Conservation (phyloP, 345 rosid species). For the Salix koriyanagi region DNA sequence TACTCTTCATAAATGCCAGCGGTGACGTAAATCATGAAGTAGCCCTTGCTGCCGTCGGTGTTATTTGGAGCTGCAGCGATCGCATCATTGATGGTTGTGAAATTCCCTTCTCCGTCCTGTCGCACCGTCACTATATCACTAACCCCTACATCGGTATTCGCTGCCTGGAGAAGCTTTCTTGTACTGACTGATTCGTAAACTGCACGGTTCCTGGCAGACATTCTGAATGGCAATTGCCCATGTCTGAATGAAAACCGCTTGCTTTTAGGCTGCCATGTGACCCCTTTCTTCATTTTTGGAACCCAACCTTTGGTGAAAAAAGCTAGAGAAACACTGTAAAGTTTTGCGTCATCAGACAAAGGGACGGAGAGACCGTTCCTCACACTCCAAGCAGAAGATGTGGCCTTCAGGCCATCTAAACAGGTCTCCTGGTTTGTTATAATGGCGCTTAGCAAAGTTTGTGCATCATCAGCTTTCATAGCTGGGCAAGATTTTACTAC, state of each 20-base stretch:
- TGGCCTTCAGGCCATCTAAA: constrained; percentile 48
- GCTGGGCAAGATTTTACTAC: constrained; percentile 39
- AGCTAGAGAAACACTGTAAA: constrained; percentile 69
- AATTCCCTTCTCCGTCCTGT: constrained; percentile 70
- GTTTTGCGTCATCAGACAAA: constrained; percentile 63
- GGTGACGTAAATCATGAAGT: constrained; percentile 64
- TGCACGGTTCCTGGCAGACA: constrained; percentile 45
- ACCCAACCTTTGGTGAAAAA: constrained; percentile 72
- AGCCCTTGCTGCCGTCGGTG: constrained; percentile 46
- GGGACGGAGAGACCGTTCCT: constrained; percentile 49
- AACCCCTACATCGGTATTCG: constrained; percentile 28
- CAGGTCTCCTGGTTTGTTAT: constrained; percentile 80
- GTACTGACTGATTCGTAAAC: constrained; percentile 43
- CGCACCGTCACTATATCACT: constrained; percentile 61
- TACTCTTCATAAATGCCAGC: constrained; percentile 81
- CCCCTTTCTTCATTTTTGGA: constrained; percentile 41
- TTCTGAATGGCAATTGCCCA: constrained; percentile 51
- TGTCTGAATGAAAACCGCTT: constrained; percentile 35
- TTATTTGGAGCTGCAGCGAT: constrained; percentile 71
- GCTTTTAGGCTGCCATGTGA: constrained; percentile 26
- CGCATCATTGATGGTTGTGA: constrained; percentile 66
- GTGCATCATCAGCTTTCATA: constrained; percentile 56
- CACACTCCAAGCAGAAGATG: constrained; percentile 51
- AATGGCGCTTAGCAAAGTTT: constrained; percentile 67
- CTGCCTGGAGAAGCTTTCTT: constrained; percentile 43